Conservation (phyloP, 768 basidiomycete species). For the Rhodocollybia butyracea region DNA sequence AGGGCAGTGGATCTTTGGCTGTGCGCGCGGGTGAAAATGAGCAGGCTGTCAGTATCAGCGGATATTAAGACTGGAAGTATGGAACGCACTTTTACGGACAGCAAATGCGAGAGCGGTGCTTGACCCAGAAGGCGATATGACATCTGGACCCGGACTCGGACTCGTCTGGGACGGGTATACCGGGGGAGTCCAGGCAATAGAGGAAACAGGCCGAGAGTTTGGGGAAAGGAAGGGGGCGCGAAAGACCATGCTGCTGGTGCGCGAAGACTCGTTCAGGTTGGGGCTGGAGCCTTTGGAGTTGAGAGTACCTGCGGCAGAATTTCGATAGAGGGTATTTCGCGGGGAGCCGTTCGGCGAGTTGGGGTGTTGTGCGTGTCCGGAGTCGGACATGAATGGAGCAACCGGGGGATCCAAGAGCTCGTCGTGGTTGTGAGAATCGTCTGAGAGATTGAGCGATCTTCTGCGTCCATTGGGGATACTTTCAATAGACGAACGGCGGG, state of each 20-base stretch:
- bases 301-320: not conserved
- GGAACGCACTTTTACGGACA: conserved; percentile 24
- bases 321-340: not conserved
- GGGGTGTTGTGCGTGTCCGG: not conserved
- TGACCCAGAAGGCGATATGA: too few species aligned
- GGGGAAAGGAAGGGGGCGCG: conserved; percentile 70
- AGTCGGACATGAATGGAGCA: conserved; percentile 5
- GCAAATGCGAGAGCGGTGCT: not conserved
- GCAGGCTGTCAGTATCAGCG: not conserved
- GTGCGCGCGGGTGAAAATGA: conserved; percentile 17
- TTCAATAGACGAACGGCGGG: conserved; percentile 8
- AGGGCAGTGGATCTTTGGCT: conserved; percentile 36
- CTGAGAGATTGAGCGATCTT: not conserved
- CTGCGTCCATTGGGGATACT: not conserved
- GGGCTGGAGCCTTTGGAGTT: not conserved
- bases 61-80: not conserved
- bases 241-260: conserved; percentile 47
- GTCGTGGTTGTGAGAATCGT: not conserved
- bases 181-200: conserved; percentile 60
- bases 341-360: not conserved
- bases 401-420: conserved; percentile 1
- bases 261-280: conserved; percentile 26
- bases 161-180: conserved; percentile 23
- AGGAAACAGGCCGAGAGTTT: conserved; percentile 56
- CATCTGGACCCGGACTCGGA: too few species aligned